phyloP scores from a whole-genome alignment of 192 early-diverging fungal genomes.

The Glomus cerebriforme region DNA sequence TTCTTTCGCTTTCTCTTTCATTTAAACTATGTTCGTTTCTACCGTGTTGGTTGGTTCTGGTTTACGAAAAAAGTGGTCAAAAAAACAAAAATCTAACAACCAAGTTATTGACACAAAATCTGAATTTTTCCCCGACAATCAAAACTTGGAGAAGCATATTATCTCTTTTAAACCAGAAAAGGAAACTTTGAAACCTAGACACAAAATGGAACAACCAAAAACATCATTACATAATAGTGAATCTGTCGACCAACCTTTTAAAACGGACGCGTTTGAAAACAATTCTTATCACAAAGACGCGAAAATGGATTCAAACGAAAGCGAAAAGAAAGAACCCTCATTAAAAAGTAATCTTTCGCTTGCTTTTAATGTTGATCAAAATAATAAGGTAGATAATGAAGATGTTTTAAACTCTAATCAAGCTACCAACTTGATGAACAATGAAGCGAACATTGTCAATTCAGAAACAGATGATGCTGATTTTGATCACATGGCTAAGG shows the following conservation, averaged over 20 bases:
- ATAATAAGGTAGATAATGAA: background rate
- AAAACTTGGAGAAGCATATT: background rate
- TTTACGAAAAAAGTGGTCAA: conserved; percentile 15
- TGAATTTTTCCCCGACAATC: background rate
- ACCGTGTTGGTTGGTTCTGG: background rate
- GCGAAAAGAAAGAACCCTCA: background rate
- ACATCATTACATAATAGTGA: background rate
- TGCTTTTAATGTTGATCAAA: background rate
- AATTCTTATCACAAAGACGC: background rate
- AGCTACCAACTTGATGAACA: background rate
- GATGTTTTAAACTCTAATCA: too few species aligned
- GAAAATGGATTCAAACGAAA: background rate
- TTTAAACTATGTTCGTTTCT: conserved; percentile 8
- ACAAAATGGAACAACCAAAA: background rate
- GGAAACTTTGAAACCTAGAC: background rate
- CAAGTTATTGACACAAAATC: background rate
- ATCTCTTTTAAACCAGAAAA: background rate
- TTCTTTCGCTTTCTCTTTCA: background rate
- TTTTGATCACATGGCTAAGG: background rate
- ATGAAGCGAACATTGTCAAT: background rate
- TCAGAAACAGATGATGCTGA: background rate
- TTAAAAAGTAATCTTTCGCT: background rate
- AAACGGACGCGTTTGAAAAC: background rate
- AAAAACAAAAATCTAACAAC: conserved; percentile 3
- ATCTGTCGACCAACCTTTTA: background rate